Evolutionary conservation across 2,329 filamentous ascomycete species (phyloP).

Genomic region (Pseudogymnoascus sp.): DNA sequence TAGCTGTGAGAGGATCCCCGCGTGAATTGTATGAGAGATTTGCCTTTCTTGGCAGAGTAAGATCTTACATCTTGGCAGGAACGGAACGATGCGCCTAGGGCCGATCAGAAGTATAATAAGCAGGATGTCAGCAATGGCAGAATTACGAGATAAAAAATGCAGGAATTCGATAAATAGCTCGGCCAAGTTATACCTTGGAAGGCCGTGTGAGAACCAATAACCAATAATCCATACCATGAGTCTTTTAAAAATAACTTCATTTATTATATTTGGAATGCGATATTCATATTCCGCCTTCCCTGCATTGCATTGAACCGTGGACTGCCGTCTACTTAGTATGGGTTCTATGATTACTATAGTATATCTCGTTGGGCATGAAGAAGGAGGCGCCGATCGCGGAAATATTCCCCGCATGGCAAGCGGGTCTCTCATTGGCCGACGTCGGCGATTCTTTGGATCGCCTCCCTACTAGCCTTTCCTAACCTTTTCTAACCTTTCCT

Average conservation of each 20-base stretch:
- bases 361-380: not conserved
- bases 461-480: not conserved
- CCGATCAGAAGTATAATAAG: too few relatives aligned
- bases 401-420: not conserved
- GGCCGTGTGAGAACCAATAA: too few relatives aligned
- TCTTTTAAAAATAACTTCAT: not conserved
- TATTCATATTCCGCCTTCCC: not conserved
- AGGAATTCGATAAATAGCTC: too few relatives aligned
- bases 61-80: too few relatives aligned
- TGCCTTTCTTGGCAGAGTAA: too few relatives aligned
- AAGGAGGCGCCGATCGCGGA: not conserved
- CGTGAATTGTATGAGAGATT: not conserved
- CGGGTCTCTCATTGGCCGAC: not conserved
- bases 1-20: not conserved
- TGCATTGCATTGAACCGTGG: not conserved
- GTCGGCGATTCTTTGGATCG: not conserved
- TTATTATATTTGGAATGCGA: not conserved
- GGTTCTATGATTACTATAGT: not conserved
- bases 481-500: not conserved
- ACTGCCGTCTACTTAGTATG: not conserved
- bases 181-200: too few relatives aligned
- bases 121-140: too few relatives aligned
- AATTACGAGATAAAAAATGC: too few relatives aligned
- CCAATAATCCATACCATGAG: too few relatives aligned
- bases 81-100: too few relatives aligned